Base-by-base conservation (phyloP, 352 stramenopile genomes). In the Phytophthora brassicae region DNA sequence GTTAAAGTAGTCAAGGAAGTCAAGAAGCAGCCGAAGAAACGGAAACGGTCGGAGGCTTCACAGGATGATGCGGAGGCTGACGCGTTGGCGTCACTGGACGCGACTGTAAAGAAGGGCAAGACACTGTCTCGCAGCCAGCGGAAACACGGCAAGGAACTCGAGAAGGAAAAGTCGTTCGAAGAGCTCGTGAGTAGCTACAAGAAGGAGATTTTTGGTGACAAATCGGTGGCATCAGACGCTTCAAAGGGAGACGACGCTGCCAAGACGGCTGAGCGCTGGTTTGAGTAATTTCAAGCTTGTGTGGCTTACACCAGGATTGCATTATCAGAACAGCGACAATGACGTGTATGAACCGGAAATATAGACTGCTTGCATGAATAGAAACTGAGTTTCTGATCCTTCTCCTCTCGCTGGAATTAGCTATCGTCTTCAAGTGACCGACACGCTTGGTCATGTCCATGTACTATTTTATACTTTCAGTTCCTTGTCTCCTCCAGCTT, bases 121-220 rank as follows among this genome's bases (percentile, higher is more conserved):
- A 53, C 70, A 33, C 60, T 80, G 38, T 92, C 82, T 50, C 85
- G 85, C 38, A 91, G 76, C 61, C 74, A 92, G 50, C 83, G 79
- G 55, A 94, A 92, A 64, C 64, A 80, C 47, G 66, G 60, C 1
- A 77, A 81, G 53, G 70, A 85, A 52, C 48, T 60, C 7, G 60
- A 78, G 43, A 69, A 84, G 41, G 86, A 94, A 49, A 71, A 81
- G 51, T 90, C 79, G 38, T 94, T 92, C 46, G 86, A 94, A 24
- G 78, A 74, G 20, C 66, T 94, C 41, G 86, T 94, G 64, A 69
- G 72, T 56, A 84, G 74, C 48, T 94, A 94, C 82, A 94, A 92
- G 76, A 79, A 88, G 62, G 78, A 92, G 55, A 82, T 94, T 33
- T 94, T 94, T 51, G 81, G 81, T 5, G 76, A 82, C 9, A 81